phyloP scores from a whole-genome alignment of 257 asterid species.

The Solanum medicagineum region DNA sequence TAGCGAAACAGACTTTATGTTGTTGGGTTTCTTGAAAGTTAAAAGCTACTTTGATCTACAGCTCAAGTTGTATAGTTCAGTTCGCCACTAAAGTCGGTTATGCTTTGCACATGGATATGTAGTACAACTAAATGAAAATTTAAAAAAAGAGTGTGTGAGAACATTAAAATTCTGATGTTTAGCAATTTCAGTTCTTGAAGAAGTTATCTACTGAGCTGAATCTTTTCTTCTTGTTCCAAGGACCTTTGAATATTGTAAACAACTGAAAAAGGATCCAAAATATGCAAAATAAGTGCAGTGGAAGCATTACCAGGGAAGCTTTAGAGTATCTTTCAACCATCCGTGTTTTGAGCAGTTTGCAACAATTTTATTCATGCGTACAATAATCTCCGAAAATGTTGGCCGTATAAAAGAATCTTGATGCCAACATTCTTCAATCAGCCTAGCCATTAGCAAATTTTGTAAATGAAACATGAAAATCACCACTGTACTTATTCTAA shows the following conservation, averaged over 20 bases:
- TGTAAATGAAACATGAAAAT: not conserved
- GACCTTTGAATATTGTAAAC: not conserved
- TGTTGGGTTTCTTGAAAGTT: not conserved
- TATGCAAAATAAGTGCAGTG: not conserved
- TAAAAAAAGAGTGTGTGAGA: not conserved
- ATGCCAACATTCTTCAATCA: slow-evolving; percentile 94
- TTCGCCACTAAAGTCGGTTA: not conserved
- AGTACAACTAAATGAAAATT: not conserved
- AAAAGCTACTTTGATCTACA: not conserved
- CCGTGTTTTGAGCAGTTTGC: slow-evolving; percentile 68
- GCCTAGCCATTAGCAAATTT: slow-evolving; percentile 26
- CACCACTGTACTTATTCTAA: not conserved
- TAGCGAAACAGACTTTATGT: not conserved
- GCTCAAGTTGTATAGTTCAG: not conserved
- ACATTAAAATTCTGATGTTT: not conserved
- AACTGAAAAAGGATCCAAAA: not conserved
- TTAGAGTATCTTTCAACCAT: slow-evolving; percentile 98
- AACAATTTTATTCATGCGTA: slow-evolving; percentile 59
- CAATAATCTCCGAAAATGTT: slow-evolving; percentile 56
- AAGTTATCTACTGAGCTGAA: not conserved
- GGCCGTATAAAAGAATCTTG: slow-evolving; percentile 50
- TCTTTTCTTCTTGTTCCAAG: not conserved
- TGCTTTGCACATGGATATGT: not conserved
- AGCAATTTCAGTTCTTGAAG: not conserved
- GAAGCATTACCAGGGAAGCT: slow-evolving; percentile 71